Evolutionary conservation across 768 basidiomycete species (phyloP).

Genomic region (Candolleomyces aberdarensis): DNA sequence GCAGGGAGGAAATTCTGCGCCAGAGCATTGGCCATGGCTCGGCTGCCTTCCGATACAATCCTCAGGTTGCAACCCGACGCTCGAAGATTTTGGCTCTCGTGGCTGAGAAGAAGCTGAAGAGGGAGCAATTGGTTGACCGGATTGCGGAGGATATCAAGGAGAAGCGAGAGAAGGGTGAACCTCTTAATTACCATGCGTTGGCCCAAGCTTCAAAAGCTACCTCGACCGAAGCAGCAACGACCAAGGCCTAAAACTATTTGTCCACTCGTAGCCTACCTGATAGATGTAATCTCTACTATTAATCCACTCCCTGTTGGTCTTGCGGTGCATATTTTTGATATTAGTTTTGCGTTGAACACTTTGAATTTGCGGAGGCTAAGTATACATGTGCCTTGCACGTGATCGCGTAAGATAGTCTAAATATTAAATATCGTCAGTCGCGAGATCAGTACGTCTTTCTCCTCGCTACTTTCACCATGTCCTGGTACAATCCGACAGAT

Average conservation of each 20-base stretch:
- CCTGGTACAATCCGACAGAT: slow-evolving; percentile 5
- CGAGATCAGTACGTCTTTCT: not conserved
- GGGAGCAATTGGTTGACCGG: slow-evolving; percentile 35
- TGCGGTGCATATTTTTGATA: too few species aligned
- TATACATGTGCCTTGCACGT: slow-evolving; percentile 6
- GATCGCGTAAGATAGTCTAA: slow-evolving; percentile 9
- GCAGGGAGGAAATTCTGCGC: slow-evolving; percentile 37
- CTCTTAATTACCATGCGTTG: not conserved
- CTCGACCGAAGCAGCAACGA: not conserved
- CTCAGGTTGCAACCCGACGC: slow-evolving; percentile 40
- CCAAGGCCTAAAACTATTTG: too few species aligned
- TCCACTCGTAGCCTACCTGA: too few species aligned
- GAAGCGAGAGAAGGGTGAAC: slow-evolving; percentile 30
- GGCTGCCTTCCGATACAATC: slow-evolving; percentile 39
- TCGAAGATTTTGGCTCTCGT: slow-evolving; percentile 44
- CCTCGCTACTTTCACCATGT: slow-evolving; percentile 19
- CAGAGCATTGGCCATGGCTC: slow-evolving; percentile 37
- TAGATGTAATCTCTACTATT: too few species aligned
- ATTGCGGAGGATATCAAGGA: slow-evolving; percentile 33
- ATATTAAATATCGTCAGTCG: slow-evolving; percentile 5
- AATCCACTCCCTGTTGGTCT: too few species aligned
- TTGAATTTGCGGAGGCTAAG: too few species aligned
- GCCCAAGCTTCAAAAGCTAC: not conserved
- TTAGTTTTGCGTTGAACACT: too few species aligned
- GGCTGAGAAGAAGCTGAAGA: slow-evolving; percentile 37